Conservation (phyloP, 2,329 filamentous ascomycete genomes). For the Exophiala dermatitidis region DNA sequence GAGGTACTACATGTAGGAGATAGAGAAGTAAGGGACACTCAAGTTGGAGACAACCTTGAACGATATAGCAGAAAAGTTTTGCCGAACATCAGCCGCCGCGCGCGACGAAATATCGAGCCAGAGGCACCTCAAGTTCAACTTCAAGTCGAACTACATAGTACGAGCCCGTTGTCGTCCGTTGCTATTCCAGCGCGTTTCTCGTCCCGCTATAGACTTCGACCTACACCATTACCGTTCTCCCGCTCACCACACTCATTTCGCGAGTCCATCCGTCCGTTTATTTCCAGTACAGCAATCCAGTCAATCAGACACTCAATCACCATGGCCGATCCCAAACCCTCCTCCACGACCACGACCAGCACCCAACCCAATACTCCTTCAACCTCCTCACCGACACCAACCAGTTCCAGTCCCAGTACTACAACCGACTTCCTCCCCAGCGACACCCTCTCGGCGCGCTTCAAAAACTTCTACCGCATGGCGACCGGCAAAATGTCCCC, state of each 20-base stretch:
- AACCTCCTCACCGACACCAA: background rate
- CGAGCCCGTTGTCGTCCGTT: background rate
- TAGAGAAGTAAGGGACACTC: background rate
- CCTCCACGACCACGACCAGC: background rate
- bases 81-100: background rate
- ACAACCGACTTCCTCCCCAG: slow-evolving; percentile 28
- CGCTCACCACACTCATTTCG: too few species aligned
- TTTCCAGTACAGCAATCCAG: background rate
- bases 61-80: background rate
- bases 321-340: slow-evolving; percentile 10
- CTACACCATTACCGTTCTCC: too few species aligned
- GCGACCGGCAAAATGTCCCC: slow-evolving; percentile 64
- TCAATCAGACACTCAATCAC: slow-evolving; percentile 7
- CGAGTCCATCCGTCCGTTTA: background rate
- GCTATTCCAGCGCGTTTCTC: background rate
- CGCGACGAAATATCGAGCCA: too few species aligned
- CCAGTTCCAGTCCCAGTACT: background rate
- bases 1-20: background rate
- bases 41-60: background rate
- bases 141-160: background rate
- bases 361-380: background rate
- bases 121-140: background rate
- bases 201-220: too few species aligned
- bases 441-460: slow-evolving; percentile 46
- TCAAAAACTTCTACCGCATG: slow-evolving; percentile 81